Percentiles rank a stretch among this genome's conserved stretches.
Evolutionary conservation across 495 filamentous ascomycete species (phyloP).

Genomic region (Penicillium lagena): DNA sequence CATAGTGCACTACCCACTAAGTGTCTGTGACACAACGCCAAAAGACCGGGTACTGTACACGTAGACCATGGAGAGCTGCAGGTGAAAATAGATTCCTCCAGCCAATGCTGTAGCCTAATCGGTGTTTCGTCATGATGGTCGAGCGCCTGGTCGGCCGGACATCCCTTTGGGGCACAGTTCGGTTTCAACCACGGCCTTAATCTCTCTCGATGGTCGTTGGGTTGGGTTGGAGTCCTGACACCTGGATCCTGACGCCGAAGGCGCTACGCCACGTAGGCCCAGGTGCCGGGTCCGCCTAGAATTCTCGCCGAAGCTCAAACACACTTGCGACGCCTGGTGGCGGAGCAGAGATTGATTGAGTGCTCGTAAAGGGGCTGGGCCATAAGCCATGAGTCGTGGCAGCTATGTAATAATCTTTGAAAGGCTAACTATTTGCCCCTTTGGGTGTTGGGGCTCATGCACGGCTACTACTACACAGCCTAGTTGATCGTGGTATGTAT

Average conservation of each 20-base stretch:
- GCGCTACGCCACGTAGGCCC: constrained; percentile 19
- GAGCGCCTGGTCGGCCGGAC: neutral
- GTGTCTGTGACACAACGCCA: too few relatives aligned
- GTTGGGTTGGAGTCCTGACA: too few relatives aligned
- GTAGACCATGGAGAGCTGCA: neutral
- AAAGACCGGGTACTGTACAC: too few relatives aligned
- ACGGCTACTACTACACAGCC: too few relatives aligned
- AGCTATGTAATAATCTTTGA: too few relatives aligned
- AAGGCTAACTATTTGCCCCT: too few relatives aligned
- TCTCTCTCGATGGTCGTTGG: neutral
- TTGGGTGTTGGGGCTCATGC: too few relatives aligned
- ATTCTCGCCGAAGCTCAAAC: neutral
- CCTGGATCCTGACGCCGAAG: constrained; percentile 13
- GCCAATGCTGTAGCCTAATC: too few relatives aligned
- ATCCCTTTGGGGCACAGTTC: constrained; percentile 8
- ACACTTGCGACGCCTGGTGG: constrained; percentile 5
- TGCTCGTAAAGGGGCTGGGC: too few relatives aligned
- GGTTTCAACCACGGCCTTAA: constrained; percentile 4
- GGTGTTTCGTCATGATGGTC: neutral
- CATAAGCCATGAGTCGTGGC: too few relatives aligned
- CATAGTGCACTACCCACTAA: too few relatives aligned
- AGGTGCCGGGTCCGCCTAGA: constrained; percentile 1
- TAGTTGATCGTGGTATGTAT: too few relatives aligned
- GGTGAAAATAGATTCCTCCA: neutral
- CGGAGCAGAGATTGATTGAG: neutral